Percentiles rank a stretch among this genome's conserved stretches.
Evolutionary conservation across 1,284 basidiomycete species (phyloP).

Genomic region (Irpex sp.): DNA sequence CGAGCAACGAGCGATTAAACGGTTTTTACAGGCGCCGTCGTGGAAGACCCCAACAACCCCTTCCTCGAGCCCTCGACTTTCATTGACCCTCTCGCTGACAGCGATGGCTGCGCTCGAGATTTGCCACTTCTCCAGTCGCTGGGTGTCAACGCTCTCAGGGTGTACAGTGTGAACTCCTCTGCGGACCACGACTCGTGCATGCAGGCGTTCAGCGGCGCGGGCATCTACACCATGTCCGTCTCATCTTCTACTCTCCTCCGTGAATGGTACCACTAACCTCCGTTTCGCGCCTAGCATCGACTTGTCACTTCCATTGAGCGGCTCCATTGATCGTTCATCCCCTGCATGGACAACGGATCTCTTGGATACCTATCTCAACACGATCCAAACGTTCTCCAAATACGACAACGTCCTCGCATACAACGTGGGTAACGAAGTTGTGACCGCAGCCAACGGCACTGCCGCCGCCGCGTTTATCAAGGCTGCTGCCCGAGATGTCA

Average conservation of each 20-base stretch:
- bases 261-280: slow-evolving; percentile 9
- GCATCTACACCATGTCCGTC: slow-evolving; percentile 84
- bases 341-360: slow-evolving; percentile 85
- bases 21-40: slow-evolving; percentile 21
- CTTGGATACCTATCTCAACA: slow-evolving; percentile 75
- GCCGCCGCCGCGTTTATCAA: slow-evolving; percentile 80
- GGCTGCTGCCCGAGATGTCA: slow-evolving; percentile 86
- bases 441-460: slow-evolving; percentile 56
- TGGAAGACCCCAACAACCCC: slow-evolving; percentile 51
- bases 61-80: slow-evolving; percentile 80
- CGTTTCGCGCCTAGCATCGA: slow-evolving; percentile 58
- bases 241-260: slow-evolving; percentile 10
- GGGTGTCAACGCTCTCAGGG: slow-evolving; percentile 74
- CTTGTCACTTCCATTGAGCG: slow-evolving; percentile 80
- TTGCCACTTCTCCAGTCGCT: slow-evolving; percentile 71
- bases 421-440: slow-evolving; percentile 90
- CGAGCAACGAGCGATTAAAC: neutral
- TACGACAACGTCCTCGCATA: slow-evolving; percentile 83
- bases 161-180: slow-evolving; percentile 81
- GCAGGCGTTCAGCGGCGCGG: slow-evolving; percentile 69
- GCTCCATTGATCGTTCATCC: slow-evolving; percentile 74
- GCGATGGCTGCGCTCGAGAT: slow-evolving; percentile 73
- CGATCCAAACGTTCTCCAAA: slow-evolving; percentile 75
- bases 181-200: slow-evolving; percentile 88
- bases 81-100: slow-evolving; percentile 73